Percentiles rank a stretch among this genome's conserved stretches.
Conservation (phyloP, 441 rosid genomes). For the Cnidoscolus chayamansa region DNA sequence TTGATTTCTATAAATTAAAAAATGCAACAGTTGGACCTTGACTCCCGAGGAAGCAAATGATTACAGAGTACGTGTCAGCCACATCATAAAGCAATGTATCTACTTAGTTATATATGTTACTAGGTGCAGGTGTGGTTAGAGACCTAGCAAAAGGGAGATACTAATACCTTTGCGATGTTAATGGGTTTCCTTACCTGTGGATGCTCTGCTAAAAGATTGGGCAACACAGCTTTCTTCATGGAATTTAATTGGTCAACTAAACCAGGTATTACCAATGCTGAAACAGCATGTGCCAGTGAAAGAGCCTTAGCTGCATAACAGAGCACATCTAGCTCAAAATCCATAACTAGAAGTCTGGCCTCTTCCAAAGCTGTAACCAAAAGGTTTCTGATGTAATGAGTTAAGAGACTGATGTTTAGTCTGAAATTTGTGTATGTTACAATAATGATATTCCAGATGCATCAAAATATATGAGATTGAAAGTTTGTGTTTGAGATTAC, state of each 20-base stretch:
- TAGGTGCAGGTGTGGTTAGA: background rate
- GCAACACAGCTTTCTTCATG: constrained; percentile 52
- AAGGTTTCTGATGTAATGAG: constrained; percentile 16
- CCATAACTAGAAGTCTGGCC: constrained; percentile 57
- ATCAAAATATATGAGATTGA: background rate
- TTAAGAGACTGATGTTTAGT: background rate
- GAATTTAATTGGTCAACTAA: constrained; percentile 69
- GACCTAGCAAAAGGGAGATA: background rate
- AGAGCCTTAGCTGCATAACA: constrained; percentile 70
- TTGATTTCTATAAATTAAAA: background rate
- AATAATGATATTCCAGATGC: constrained; percentile 7
- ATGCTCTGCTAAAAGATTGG: constrained; percentile 50
- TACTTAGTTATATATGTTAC: background rate
- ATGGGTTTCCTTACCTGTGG: constrained; percentile 44
- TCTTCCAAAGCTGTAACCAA: constrained; percentile 59
- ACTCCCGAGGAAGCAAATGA: background rate
- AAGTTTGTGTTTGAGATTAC: background rate
- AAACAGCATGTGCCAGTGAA: constrained; percentile 53
- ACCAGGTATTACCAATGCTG: constrained; percentile 68
- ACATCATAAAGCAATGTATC: background rate
- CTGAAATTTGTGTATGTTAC: background rate
- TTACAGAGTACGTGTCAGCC: background rate
- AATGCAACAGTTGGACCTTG: background rate
- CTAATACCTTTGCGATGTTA: background rate
- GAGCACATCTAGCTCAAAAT: constrained; percentile 67